Conservation (phyloP, 2,329 filamentous ascomycete genomes). For the Elsinoe arachidis region DNA sequence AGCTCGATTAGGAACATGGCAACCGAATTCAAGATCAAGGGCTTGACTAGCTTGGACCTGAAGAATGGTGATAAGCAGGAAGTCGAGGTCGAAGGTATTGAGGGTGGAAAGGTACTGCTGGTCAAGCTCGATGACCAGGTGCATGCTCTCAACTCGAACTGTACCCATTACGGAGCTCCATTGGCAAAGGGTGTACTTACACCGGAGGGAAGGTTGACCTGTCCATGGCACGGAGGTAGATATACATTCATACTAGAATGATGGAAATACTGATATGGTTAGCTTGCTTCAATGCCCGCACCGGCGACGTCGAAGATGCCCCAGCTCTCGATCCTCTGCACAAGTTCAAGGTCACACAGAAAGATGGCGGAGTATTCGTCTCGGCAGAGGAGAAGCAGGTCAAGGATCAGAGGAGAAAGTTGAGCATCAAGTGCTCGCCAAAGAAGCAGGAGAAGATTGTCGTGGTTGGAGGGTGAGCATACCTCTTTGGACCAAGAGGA, state of each 20-base stretch:
- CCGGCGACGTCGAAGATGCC: constrained; percentile 90
- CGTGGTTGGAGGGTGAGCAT: constrained; percentile 63
- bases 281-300: constrained; percentile 88
- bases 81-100: constrained; percentile 81
- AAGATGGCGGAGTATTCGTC: constrained; percentile 75
- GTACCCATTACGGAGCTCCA: constrained; percentile 86
- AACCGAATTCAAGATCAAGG: constrained; percentile 58
- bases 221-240: constrained; percentile 90
- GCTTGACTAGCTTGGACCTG: constrained; percentile 63
- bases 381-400: constrained; percentile 69
- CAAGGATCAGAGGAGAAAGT: constrained; percentile 64
- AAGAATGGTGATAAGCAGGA: constrained; percentile 78
- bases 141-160: constrained; percentile 74
- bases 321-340: constrained; percentile 81
- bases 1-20: constrained; percentile 31
- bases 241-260: not conserved
- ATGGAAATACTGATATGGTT: constrained; percentile 15
- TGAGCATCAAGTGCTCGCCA: constrained; percentile 63
- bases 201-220: constrained; percentile 73
- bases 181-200: constrained; percentile 78
- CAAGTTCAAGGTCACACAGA: constrained; percentile 72
- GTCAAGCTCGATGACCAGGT: constrained; percentile 68
- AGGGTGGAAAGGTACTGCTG: constrained; percentile 76
- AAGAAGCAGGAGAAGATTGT: constrained; percentile 58
- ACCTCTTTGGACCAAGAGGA: not conserved